phyloP scores from a whole-genome alignment of 2,329 filamentous ascomycete species.

The Exophiala oligosperma region DNA sequence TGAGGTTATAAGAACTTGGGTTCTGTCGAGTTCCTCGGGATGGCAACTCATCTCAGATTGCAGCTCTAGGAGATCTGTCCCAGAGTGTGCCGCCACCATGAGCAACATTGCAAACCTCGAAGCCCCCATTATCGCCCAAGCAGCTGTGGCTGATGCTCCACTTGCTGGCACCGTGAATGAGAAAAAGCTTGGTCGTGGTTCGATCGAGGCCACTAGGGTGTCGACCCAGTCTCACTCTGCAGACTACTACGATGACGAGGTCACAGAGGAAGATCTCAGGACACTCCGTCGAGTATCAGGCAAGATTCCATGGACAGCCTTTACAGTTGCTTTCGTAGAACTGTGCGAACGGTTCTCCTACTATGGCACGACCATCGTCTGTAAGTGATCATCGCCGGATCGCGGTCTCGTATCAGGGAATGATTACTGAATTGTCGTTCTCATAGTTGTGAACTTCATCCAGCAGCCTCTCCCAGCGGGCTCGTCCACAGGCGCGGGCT shows the following conservation, averaged over 20 bases:
- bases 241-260: constrained; percentile 19
- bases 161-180: constrained; percentile 15
- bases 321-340: constrained; percentile 29
- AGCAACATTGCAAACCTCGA: constrained; percentile 20
- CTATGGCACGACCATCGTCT: constrained; percentile 29
- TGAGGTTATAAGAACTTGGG: constrained; percentile 7
- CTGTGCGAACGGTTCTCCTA: constrained; percentile 31
- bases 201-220: constrained; percentile 13
- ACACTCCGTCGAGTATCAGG: constrained; percentile 27
- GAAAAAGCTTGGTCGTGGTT: constrained; percentile 21
- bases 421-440: constrained; percentile 22
- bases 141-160: constrained; percentile 14
- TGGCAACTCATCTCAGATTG: not conserved
- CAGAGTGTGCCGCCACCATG: constrained; percentile 13
- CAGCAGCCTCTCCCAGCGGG: constrained; percentile 55
- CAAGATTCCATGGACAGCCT: constrained; percentile 28
- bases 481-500: constrained; percentile 57
- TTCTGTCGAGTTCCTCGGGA: not conserved
- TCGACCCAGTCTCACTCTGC: not conserved
- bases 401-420: constrained; percentile 57
- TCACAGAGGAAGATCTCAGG: constrained; percentile 26
- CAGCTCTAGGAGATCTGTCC: not conserved
- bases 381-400: constrained; percentile 41
- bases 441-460: constrained; percentile 62
- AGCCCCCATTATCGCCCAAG: constrained; percentile 22